phyloP scores from a whole-genome alignment of 441 rosid species.

The Breynia disticha region DNA sequence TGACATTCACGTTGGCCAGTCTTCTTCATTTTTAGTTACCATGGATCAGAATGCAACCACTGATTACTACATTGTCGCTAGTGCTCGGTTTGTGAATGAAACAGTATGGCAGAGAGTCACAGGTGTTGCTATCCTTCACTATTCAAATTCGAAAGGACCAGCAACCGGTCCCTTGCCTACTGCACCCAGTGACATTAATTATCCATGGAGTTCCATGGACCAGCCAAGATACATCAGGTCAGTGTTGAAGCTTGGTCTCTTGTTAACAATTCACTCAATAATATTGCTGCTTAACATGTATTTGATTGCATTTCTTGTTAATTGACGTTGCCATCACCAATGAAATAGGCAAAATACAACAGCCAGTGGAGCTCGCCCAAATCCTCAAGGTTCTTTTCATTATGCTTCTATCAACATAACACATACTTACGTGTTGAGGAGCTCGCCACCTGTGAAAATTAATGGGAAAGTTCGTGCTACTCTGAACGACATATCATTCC shows the following conservation, averaged over 20 bases:
- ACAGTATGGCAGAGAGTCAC: slow-evolving; percentile 81
- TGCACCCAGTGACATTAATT: slow-evolving; percentile 54
- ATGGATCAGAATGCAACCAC: slow-evolving; percentile 79
- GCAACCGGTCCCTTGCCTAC: slow-evolving; percentile 73
- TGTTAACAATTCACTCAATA: neutral
- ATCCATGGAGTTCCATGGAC: slow-evolving; percentile 68
- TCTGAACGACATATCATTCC: slow-evolving; percentile 74
- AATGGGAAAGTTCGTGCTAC: slow-evolving; percentile 57
- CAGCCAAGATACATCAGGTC: slow-evolving; percentile 84
- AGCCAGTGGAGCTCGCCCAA: slow-evolving; percentile 96
- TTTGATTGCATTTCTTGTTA: neutral
- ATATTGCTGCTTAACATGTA: too few relatives aligned
- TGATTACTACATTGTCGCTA: slow-evolving; percentile 88
- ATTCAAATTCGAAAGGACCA: slow-evolving; percentile 80
- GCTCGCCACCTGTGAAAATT: slow-evolving; percentile 57
- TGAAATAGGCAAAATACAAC: slow-evolving; percentile 60
- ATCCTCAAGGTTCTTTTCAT: slow-evolving; percentile 91
- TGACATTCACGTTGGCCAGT: slow-evolving; percentile 87
- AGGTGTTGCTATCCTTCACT: slow-evolving; percentile 85
- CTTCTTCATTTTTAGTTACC: slow-evolving; percentile 76
- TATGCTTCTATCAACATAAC: slow-evolving; percentile 79
- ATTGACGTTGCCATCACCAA: slow-evolving; percentile 11
- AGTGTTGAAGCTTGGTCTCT: slow-evolving; percentile 4
- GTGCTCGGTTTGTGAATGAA: slow-evolving; percentile 88
- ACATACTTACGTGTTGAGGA: slow-evolving; percentile 50